phyloP scores from a whole-genome alignment of 2,329 filamentous ascomycete species.

The Bipolaris bicolor region DNA sequence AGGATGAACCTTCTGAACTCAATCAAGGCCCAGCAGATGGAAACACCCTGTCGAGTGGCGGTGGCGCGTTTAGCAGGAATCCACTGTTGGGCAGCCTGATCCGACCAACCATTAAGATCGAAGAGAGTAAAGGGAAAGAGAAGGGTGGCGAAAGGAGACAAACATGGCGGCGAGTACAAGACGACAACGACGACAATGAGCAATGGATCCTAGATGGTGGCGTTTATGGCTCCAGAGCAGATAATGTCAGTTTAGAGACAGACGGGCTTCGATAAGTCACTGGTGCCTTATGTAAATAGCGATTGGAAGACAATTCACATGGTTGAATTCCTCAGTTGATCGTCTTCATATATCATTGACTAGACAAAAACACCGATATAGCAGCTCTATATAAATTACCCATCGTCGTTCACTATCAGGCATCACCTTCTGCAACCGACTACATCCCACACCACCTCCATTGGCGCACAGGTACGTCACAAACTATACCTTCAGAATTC shows the following conservation, averaged over 20 bases:
- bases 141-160: slow-evolving; percentile 47
- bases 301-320: neutral
- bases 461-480: neutral
- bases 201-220: slow-evolving; percentile 61
- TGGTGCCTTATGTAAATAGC: neutral
- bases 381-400: neutral
- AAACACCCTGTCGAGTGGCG: slow-evolving; percentile 37
- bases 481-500: neutral
- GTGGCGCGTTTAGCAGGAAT: slow-evolving; percentile 71
- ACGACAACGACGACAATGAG: slow-evolving; percentile 61
- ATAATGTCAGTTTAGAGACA: slow-evolving; percentile 26
- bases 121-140: slow-evolving; percentile 62
- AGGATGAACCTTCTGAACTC: slow-evolving; percentile 54
- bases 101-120: slow-evolving; percentile 61
- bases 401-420: neutral
- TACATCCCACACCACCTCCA: neutral
- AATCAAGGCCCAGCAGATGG: slow-evolving; percentile 36
- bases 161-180: slow-evolving; percentile 59
- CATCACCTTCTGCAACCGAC: neutral
- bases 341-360: neutral
- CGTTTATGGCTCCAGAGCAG: slow-evolving; percentile 48
- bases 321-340: neutral
- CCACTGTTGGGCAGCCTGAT: slow-evolving; percentile 70
- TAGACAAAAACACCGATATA: neutral
- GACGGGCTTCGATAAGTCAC: slow-evolving; percentile 15